Percentiles rank a stretch among this genome's conserved stretches.
phyloP scores from a whole-genome alignment of 371 early-diverging fungal genomes.

The Thermomucor indicae-seudaticae region DNA sequence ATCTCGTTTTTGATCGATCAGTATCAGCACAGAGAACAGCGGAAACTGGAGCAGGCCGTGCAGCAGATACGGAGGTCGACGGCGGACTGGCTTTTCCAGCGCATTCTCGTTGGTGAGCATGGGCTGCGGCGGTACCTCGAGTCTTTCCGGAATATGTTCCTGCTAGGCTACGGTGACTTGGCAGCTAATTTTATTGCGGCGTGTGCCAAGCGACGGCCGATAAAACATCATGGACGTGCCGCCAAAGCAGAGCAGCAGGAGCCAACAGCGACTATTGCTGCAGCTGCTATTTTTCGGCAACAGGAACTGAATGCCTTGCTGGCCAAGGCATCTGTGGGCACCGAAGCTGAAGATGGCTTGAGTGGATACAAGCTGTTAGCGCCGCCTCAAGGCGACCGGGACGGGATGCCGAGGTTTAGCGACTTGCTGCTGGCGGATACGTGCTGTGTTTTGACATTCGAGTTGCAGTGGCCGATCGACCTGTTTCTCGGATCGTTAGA shows the following conservation, averaged over 20 bases:
- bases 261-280: slow-evolving; percentile 4
- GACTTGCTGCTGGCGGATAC: slow-evolving; percentile 40
- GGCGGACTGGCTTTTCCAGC: slow-evolving; percentile 65
- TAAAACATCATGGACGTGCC: no score
- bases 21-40: background rate
- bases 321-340: slow-evolving; percentile 39
- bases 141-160: slow-evolving; percentile 62
- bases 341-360: slow-evolving; percentile 27
- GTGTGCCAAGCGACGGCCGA: slow-evolving; percentile 40
- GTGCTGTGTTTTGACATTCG: slow-evolving; percentile 56
- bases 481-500: slow-evolving; percentile 62
- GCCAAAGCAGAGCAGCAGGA: slow-evolving; percentile 1
- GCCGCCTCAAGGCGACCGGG: background rate
- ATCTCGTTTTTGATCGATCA: background rate
- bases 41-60: slow-evolving; percentile 30
- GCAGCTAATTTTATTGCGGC: slow-evolving; percentile 58
- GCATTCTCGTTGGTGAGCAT: slow-evolving; percentile 61
- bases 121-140: slow-evolving; percentile 51
- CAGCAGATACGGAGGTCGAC: slow-evolving; percentile 54
- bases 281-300: slow-evolving; percentile 33
- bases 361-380: slow-evolving; percentile 20
- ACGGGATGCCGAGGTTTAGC: background rate
- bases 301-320: slow-evolving; percentile 60
- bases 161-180: slow-evolving; percentile 70
- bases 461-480: slow-evolving; percentile 73